Conservation (phyloP, 1,284 basidiomycete genomes). For the Dichomitus squalens region DNA sequence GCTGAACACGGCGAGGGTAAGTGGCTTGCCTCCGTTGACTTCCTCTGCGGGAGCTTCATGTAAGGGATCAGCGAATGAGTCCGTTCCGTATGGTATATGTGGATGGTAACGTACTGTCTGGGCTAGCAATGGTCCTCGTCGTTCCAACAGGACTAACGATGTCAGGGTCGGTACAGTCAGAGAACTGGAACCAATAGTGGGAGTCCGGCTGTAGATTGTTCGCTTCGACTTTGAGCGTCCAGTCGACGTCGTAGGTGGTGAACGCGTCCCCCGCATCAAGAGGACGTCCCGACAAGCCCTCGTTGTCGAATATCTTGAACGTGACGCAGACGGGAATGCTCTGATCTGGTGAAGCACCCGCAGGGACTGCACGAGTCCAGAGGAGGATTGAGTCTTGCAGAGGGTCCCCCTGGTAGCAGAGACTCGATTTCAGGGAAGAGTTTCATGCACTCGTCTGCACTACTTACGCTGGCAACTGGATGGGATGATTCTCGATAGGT, state of each 20-base stretch:
- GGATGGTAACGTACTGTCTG: constrained; percentile 47
- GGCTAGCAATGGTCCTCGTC: constrained; percentile 51
- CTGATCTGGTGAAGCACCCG: constrained; percentile 47
- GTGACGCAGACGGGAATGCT: constrained; percentile 63
- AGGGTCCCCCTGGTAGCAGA: constrained; percentile 53
- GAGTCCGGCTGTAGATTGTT: constrained; percentile 56
- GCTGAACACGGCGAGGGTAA: constrained; percentile 61
- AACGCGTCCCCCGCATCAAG: constrained; percentile 54
- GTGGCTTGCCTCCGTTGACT: constrained; percentile 58
- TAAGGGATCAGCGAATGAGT: neutral
- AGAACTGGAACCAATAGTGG: constrained; percentile 63
- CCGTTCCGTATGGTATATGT: too few relatives aligned
- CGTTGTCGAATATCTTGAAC: constrained; percentile 47
- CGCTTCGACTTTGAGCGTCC: constrained; percentile 66
- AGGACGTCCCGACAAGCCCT: constrained; percentile 40
- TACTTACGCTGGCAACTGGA: constrained; percentile 40
- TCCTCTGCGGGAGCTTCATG: constrained; percentile 45
- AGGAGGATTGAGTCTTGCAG: constrained; percentile 61
- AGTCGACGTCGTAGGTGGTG: constrained; percentile 68
- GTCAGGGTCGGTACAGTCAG: constrained; percentile 54
- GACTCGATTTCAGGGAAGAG: neutral
- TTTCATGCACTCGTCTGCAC: neutral
- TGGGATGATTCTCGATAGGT: neutral
- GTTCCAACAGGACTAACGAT: constrained; percentile 49
- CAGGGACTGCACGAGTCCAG: constrained; percentile 60